Percentiles rank a stretch among this genome's conserved stretches.
These are phyloP conservation scores for Trametes cingulata DNA, from an alignment of 768 basidiomycete species.

Conservation along the genomic window DNA sequence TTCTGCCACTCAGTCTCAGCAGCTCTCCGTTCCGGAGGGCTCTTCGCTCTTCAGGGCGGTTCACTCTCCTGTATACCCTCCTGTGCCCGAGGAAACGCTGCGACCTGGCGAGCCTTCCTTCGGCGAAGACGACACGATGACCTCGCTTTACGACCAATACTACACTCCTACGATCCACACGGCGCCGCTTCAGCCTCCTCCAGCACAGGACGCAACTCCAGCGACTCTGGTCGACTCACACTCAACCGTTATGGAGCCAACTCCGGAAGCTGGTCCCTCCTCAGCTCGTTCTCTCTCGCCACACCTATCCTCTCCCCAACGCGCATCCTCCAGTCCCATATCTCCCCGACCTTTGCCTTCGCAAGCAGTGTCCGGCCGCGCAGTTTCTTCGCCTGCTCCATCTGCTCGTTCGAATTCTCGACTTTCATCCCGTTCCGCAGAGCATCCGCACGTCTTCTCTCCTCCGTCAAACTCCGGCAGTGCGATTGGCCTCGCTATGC, in stretches of 20 bases:
- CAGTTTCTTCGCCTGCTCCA: neutral
- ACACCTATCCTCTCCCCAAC: neutral
- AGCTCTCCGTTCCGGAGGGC: slow-evolving; percentile 2
- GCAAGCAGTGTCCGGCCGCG: neutral
- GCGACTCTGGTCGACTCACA: neutral
- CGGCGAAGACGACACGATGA: slow-evolving; percentile 21
- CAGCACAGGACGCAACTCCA: neutral
- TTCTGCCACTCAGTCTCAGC: neutral
- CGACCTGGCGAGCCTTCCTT: slow-evolving; percentile 13
- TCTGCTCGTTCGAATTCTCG: neutral
- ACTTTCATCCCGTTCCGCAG: neutral
- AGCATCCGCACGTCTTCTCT: slow-evolving; percentile 10
- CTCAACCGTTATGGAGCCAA: neutral
- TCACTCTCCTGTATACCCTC: slow-evolving; percentile 6
- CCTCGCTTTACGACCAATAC: slow-evolving; percentile 21
- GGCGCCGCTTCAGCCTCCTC: neutral
- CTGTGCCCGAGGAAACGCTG: neutral
- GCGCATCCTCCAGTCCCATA: neutral
- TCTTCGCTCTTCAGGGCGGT: slow-evolving; percentile 11
- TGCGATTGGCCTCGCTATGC: neutral
- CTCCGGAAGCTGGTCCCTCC: neutral
- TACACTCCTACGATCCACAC: slow-evolving; percentile 17
- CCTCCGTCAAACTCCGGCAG: slow-evolving; percentile 3
- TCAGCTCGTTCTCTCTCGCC: neutral
- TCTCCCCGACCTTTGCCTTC: neutral